Base-by-base conservation (phyloP, 306 rosid genomes). In the Albizia julibrissin region DNA sequence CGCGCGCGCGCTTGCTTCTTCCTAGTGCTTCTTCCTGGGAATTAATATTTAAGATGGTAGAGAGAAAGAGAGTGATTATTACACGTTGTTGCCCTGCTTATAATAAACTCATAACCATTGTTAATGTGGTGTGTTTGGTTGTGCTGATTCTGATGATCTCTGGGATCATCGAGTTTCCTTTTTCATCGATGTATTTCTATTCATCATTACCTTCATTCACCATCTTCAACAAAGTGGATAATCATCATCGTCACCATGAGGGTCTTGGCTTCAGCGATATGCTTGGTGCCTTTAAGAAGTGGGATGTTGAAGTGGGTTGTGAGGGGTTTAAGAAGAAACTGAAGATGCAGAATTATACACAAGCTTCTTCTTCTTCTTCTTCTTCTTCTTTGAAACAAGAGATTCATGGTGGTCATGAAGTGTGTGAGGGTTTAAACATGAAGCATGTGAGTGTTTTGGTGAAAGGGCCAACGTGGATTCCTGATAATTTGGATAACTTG, bases 391-490 rank as follows among this genome's bases (percentile, higher is more conserved):
- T 93, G 85, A 96, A 92, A 26, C n/a, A 39, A 69, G 72, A n/a
- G 42, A 50, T 76, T 69, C 84, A 74, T 47, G 83, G n/a, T 18
- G 82, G 21, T 21, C 89, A 81, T 46, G 12, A 1, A 37, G 11
- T 18, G 5, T 93, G 98, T 47, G 78, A 81, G 15, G 86, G 86
- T 8, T 78, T 87, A 82, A 77, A 77, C 27, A 42, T 86, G 77
- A 84, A 87, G 26, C 93, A 91, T 56, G 93, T 95, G 34, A 87
- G 89, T 29, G 83, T 95, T 72, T 80, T 93, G 89, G 97, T 95
- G 26, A 95, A 93, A 89, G 91, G 93, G 59, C 92, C 98, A 98
- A 91, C 96, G 77, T 95, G 99, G 99, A 87, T 95, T 85, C 98
- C 99, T 79, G 97, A 95, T 88, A 93, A 89, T 88, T 84, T 95